phyloP scores from a whole-genome alignment of 2,329 filamentous ascomycete species.

The Herpotrichia juniperi region DNA sequence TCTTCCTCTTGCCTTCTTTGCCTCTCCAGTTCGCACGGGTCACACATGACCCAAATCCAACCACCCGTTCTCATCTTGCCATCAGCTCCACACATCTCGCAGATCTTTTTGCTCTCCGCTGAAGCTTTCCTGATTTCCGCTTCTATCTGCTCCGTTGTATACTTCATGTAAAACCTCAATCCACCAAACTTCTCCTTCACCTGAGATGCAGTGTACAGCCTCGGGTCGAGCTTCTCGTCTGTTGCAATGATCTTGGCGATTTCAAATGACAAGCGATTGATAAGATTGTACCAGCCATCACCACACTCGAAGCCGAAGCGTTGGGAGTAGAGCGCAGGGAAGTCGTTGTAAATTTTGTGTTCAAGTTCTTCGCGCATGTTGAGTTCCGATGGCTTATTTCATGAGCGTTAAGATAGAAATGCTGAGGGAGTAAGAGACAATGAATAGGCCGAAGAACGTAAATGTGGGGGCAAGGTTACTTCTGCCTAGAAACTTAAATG shows the following conservation, averaged over 20 bases:
- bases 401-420: not conserved
- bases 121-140: not conserved
- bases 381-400: not conserved
- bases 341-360: not conserved
- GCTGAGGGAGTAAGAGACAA: no score
- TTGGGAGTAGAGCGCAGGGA: constrained; percentile 2
- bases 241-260: constrained; percentile 3
- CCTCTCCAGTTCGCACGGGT: not conserved
- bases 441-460: no score
- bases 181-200: constrained; percentile 6
- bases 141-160: not conserved
- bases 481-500: no score
- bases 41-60: not conserved
- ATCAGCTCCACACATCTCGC: not conserved
- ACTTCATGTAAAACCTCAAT: not conserved
- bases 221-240: not conserved
- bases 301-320: constrained; percentile 1
- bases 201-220: not conserved
- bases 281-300: constrained; percentile 4
- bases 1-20: not conserved
- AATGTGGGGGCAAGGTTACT: no score
- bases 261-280: constrained; percentile 1
- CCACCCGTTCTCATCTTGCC: not conserved
- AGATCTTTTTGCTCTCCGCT: not conserved
- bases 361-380: not conserved